Evolutionary conservation across 495 filamentous ascomycete genomes (phyloP).

Genomic region (Lentithecium fluviatile): DNA sequence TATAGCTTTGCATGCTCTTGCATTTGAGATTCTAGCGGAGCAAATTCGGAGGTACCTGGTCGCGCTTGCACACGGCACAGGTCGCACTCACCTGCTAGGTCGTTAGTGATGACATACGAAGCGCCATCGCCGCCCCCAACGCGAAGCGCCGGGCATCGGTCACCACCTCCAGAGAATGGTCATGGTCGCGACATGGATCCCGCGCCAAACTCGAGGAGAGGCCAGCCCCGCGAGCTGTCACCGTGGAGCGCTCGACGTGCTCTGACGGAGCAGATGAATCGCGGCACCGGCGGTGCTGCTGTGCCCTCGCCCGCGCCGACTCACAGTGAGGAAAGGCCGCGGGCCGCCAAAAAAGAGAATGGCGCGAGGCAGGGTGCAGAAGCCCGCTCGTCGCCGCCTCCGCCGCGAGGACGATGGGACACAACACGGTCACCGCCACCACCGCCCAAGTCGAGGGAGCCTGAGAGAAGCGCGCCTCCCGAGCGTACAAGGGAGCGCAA

Average conservation of each 20-base stretch:
- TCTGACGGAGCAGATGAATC: not conserved
- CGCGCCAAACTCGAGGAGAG: conserved; percentile 6
- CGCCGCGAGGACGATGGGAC: no score
- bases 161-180: not conserved
- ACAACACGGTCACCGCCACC: no score
- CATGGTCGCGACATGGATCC: not conserved
- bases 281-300: not conserved
- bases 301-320: not conserved
- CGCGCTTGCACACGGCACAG: no score
- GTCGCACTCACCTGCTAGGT: not conserved
- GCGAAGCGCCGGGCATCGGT: conserved; percentile 4
- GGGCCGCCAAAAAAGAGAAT: not conserved
- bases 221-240: conserved; percentile 8
- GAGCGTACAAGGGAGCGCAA: not conserved
- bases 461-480: not conserved
- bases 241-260: conserved; percentile 12
- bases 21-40: no score
- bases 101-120: conserved; percentile 10
- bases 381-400: no score
- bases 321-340: not conserved
- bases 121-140: conserved; percentile 23
- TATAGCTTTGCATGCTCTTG: no score
- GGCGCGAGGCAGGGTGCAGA: not conserved
- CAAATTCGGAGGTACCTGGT: no score
- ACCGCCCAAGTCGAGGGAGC: no score